phyloP scores from a whole-genome alignment of 345 rosid species.

The Turnera subulata region DNA sequence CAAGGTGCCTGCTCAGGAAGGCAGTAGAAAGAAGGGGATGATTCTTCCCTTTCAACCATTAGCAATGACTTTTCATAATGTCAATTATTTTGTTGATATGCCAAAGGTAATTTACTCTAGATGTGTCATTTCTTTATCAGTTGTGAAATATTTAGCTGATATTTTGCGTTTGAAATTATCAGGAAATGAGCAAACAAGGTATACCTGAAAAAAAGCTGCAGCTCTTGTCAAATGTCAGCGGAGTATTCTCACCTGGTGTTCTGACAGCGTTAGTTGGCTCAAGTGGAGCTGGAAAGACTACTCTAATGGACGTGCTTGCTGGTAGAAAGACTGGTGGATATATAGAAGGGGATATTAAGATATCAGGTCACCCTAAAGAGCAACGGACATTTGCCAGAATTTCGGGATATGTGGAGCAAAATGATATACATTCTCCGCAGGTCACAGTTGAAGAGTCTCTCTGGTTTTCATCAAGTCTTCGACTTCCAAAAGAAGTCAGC shows the following conservation, averaged over 20 bases:
- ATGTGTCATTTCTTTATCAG: conserved; percentile 1
- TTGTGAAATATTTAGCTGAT: neutral
- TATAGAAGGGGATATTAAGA: conserved; percentile 74
- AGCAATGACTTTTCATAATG: conserved; percentile 85
- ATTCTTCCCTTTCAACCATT: conserved; percentile 90
- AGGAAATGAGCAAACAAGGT: conserved; percentile 79
- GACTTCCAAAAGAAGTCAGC: conserved; percentile 73
- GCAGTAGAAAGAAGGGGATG: conserved; percentile 67
- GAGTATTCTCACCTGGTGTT: conserved; percentile 91
- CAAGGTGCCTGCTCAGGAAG: conserved; percentile 22
- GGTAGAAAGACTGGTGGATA: conserved; percentile 96
- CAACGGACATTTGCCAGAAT: conserved; percentile 85
- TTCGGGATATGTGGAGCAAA: conserved; percentile 95
- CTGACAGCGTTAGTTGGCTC: conserved; percentile 96
- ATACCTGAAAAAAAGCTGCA: conserved; percentile 66
- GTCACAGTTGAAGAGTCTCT: conserved; percentile 92
- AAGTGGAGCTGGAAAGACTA: conserved; percentile 96
- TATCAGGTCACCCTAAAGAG: conserved; percentile 75
- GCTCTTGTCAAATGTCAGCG: conserved; percentile 71
- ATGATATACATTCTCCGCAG: conserved; percentile 96
- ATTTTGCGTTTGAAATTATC: conserved; percentile 10
- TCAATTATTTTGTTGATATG: conserved; percentile 90
- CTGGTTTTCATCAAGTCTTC: conserved; percentile 75
- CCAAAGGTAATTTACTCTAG: conserved; percentile 50
- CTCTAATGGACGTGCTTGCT: conserved; percentile 95